These are phyloP conservation scores for Hapsidospora chrysogenum DNA, from an alignment of 495 filamentous ascomycete species.

Conservation along the genomic window DNA sequence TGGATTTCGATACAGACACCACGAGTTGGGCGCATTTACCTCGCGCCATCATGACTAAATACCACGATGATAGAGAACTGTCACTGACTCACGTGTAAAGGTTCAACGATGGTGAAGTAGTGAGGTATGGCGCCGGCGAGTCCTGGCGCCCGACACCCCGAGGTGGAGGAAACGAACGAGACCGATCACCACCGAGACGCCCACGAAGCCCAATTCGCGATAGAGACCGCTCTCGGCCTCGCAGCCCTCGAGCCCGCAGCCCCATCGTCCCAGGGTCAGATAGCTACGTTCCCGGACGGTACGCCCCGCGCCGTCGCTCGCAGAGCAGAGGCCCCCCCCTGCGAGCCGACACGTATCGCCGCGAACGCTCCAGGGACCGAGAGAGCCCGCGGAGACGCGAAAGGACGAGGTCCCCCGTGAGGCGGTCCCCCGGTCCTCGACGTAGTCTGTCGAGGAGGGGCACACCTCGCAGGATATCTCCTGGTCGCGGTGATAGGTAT, in stretches of 20 bases:
- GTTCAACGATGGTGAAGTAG: constrained; percentile 38
- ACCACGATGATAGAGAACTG: too few species aligned
- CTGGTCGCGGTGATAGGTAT: constrained; percentile 14
- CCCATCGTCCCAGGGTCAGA: constrained; percentile 1
- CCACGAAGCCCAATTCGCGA: constrained; percentile 24
- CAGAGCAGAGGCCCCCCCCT: neutral
- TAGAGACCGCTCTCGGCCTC: constrained; percentile 6
- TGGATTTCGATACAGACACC: too few species aligned
- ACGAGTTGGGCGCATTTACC: too few species aligned
- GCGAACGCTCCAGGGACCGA: constrained; percentile 7
- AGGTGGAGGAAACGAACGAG: constrained; percentile 13
- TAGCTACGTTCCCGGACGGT: constrained; percentile 3
- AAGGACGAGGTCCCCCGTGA: constrained; percentile 16
- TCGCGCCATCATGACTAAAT: too few species aligned
- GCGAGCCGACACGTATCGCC: constrained; percentile 1
- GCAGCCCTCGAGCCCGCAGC: constrained; percentile 2
- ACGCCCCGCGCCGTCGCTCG: constrained; percentile 1
- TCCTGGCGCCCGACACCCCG: constrained; percentile 29
- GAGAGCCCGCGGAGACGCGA: constrained; percentile 8
- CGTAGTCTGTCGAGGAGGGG: too few species aligned
- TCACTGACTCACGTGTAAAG: too few species aligned
- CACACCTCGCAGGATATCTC: too few species aligned
- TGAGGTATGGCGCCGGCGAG: constrained; percentile 38
- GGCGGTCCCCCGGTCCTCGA: constrained; percentile 16
- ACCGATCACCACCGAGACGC: constrained; percentile 23